Evolutionary conservation across 495 filamentous ascomycete genomes (phyloP).

Genomic region (Daldinia caldariorum): DNA sequence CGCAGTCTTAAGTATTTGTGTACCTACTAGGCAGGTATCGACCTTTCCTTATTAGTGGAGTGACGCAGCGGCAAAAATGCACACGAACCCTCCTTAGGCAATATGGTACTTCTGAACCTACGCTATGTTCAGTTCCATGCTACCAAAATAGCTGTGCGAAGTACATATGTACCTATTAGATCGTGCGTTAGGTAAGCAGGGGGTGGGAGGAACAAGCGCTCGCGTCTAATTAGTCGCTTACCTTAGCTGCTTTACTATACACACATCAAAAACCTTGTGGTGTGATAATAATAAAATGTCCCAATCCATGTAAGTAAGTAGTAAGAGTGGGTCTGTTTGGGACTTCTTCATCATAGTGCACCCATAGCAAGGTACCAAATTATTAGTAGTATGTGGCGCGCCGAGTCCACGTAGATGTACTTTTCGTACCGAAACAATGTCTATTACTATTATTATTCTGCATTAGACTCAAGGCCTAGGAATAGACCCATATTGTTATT

Average conservation of each 20-base stretch:
- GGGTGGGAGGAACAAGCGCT: slow-evolving; percentile 29
- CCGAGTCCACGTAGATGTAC: neutral
- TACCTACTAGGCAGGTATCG: too few species aligned
- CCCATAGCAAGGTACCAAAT: neutral
- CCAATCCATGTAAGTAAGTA: neutral
- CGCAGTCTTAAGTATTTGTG: slow-evolving; percentile 11
- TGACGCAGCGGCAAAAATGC: slow-evolving; percentile 34
- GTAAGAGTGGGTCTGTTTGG: too few species aligned
- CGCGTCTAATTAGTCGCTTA: slow-evolving; percentile 44
- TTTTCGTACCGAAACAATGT: neutral
- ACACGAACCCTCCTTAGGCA: slow-evolving; percentile 37
- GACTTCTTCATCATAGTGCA: too few species aligned
- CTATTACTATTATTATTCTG: slow-evolving; percentile 26
- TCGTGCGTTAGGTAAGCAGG: slow-evolving; percentile 26
- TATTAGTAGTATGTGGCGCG: slow-evolving; percentile 8
- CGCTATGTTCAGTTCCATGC: slow-evolving; percentile 9
- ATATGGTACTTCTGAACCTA: slow-evolving; percentile 33
- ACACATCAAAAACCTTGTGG: slow-evolving; percentile 10
- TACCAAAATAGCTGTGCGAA: slow-evolving; percentile 22
- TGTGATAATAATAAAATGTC: slow-evolving; percentile 19
- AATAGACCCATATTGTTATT: neutral
- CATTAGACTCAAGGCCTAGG: neutral
- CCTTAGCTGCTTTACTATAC: slow-evolving; percentile 8
- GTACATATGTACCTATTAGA: slow-evolving; percentile 25
- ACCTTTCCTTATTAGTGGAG: slow-evolving; percentile 39